A percentile compares a stretch with the other conserved stretches of the same genome.
Conservation (phyloP, 257 asterid species). For the Solanum paucissectum region DNA sequence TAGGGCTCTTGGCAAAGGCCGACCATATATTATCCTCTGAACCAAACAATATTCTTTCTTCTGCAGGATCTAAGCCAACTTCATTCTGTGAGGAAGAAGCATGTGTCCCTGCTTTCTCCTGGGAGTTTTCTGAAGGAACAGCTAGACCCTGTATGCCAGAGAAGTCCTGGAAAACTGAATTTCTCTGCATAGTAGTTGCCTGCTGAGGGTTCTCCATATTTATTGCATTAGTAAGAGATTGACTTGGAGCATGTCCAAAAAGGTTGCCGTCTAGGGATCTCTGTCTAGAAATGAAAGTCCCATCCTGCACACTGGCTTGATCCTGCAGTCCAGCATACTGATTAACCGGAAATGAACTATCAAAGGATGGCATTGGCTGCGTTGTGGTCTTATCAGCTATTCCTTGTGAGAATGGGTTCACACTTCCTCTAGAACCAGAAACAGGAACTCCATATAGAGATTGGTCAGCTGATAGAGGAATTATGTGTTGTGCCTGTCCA, state of each 20-base stretch:
- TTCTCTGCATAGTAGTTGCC: slow-evolving; percentile 21
- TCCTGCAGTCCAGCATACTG: slow-evolving; percentile 30
- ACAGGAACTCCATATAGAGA: slow-evolving; percentile 17
- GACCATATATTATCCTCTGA: slow-evolving; percentile 67
- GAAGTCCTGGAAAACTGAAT: slow-evolving; percentile 22
- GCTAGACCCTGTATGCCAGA: slow-evolving; percentile 24
- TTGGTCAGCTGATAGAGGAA: slow-evolving; percentile 3
- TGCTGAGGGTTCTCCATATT: slow-evolving; percentile 32
- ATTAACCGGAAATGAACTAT: slow-evolving; percentile 29
- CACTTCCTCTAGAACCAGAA: slow-evolving; percentile 10
- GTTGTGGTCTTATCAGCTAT: not conserved
- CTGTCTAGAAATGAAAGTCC: slow-evolving; percentile 24
- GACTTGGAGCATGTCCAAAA: slow-evolving; percentile 26
- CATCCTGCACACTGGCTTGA: slow-evolving; percentile 28
- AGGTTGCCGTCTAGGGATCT: slow-evolving; percentile 25
- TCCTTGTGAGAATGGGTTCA: slow-evolving; percentile 6
- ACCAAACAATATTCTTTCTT: slow-evolving; percentile 67
- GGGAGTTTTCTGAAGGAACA: slow-evolving; percentile 23
- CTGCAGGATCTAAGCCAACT: slow-evolving; percentile 58
- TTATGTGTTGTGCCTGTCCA: slow-evolving; percentile 2
- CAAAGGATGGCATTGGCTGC: slow-evolving; percentile 9
- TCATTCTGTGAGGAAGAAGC: slow-evolving; percentile 31
- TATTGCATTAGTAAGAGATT: slow-evolving; percentile 13
- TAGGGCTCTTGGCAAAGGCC: slow-evolving; percentile 41
- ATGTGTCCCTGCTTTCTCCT: slow-evolving; percentile 20